Evolutionary conservation across 1,284 basidiomycete genomes (phyloP), one percentile per base, ranked within the genome.

Genomic region (Stereum hirsutum): DNA sequence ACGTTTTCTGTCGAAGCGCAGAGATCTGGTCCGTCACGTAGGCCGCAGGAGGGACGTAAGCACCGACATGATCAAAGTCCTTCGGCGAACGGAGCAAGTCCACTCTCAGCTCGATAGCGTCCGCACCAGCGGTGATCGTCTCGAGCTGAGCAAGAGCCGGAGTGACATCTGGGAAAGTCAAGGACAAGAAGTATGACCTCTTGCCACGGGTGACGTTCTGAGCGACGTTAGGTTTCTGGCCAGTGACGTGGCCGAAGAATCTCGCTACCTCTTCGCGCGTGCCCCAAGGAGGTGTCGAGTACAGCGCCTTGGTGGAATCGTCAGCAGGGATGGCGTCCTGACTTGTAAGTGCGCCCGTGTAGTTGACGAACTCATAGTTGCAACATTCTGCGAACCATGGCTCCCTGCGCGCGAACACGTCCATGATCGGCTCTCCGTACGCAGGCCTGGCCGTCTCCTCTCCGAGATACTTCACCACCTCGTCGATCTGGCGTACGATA

Each of bases 81-180:
- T 68, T 64, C 3, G 63, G 59, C 4, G 79, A 70, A 26, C 77
- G 79, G 20, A 99, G 73, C 10, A 99, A 73, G 61, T 99, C 95
- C 5, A 94, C 93, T 3, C 95, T 84, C 23, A 99, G 63, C 63
- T 99, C 95, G 46, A 99, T 68, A 0, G 93, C 95, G 56, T 99
- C 94, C 1, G 82, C 85, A 3, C 96, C 95, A n/a, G 75, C 70
- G 0, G 78, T 79, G 47, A 97, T 65, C 42, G 83, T 75, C 8
- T 84, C 76, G 41, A 98, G 74, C 32, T 81, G 62, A 10, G 72
- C 64, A 28, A 95, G 69, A 0, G 85, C 83, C 4, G 78, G 75
- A 0, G 74, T 78, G 50, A 97, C 58, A 58, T 96, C 88, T 0
- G 94, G 89, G 65, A 93, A 94, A 0, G 95, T 97, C 48, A 99